Evolutionary conservation across 2,329 filamentous ascomycete genomes (phyloP), one percentile per base, ranked within the genome.

Genomic region (Pseudocercospora eumusae): DNA sequence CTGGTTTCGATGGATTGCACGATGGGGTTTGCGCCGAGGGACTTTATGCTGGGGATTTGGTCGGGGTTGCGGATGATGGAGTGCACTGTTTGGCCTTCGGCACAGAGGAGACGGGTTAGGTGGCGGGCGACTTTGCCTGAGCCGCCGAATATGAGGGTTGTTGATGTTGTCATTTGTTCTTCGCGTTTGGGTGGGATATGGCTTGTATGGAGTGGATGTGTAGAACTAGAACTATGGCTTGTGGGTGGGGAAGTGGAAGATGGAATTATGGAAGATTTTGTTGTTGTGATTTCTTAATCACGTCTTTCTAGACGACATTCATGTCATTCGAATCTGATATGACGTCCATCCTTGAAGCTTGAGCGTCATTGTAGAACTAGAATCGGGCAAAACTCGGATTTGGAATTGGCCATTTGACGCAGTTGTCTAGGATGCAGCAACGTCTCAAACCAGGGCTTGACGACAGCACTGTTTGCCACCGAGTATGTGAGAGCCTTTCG

Each of bases 1-100:
- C 74, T 69, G 40, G 73, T 69, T 67, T 81, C 78, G 56, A 81
- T 74, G 63, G 74, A 76, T 62, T 80, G 77, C 11, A 81, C 67
- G 59, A 81, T 75, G 33, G 79, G 78, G 10, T 71, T 73, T 40
- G 75, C 78, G 57, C 79, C 79, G 27, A 81, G 73, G 31, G 71
- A 67, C 53, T 74, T 61, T 56, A 81, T 73, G n/a, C 70, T 69
- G 40, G 72, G 49, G 27, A 65, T 60, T 65, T 80, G 78, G 21
- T 49, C 42, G 18, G 60, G 56, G 52, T 63, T 65, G 36, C 65
- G 60, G 66, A 76, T 76, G 40, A 76, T 67, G 59, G 66, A 70
- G 69, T 75, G 68, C 18, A 76, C 73, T 9, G 58, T 72, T 52
- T 72, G 69, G 60, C 64, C 64, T 56, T 69, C 60, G 8, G 67